phyloP scores from a whole-genome alignment of 306 rosid species.

The Malus domestica region DNA sequence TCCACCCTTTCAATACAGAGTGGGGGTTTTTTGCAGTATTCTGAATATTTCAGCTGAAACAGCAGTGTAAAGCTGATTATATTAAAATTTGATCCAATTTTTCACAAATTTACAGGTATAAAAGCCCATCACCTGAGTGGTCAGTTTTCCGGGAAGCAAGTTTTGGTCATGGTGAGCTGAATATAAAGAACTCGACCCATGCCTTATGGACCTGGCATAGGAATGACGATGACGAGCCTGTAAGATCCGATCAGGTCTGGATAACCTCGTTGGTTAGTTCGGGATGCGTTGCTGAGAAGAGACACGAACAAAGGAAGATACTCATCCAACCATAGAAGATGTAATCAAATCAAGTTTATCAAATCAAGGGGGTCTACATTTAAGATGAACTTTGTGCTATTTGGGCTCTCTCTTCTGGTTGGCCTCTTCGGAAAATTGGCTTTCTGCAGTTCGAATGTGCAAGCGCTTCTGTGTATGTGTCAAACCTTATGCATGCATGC shows the following conservation, averaged over 20 bases:
- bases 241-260: constrained; percentile 80
- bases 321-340: constrained; percentile 34
- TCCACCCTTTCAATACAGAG: neutral
- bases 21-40: neutral
- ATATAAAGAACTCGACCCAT: constrained; percentile 62
- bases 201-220: constrained; percentile 96
- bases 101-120: constrained; percentile 42
- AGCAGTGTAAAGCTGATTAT: no score
- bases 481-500: neutral
- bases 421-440: neutral
- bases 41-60: no score
- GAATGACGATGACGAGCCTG: constrained; percentile 83
- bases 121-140: constrained; percentile 73
- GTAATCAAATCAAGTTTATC: neutral
- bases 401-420: neutral
- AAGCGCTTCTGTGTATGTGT: neutral
- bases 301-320: constrained; percentile 35
- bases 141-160: constrained; percentile 86
- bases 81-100: neutral
- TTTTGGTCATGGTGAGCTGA: constrained; percentile 86
- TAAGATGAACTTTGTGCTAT: neutral
- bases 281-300: constrained; percentile 54
- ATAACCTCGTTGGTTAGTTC: constrained; percentile 59
- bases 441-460: neutral
- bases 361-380: neutral